These are phyloP conservation scores for Beauveria rudraprayagi DNA, from an alignment of 2,329 filamentous ascomycete genomes.

Conservation along the genomic window DNA sequence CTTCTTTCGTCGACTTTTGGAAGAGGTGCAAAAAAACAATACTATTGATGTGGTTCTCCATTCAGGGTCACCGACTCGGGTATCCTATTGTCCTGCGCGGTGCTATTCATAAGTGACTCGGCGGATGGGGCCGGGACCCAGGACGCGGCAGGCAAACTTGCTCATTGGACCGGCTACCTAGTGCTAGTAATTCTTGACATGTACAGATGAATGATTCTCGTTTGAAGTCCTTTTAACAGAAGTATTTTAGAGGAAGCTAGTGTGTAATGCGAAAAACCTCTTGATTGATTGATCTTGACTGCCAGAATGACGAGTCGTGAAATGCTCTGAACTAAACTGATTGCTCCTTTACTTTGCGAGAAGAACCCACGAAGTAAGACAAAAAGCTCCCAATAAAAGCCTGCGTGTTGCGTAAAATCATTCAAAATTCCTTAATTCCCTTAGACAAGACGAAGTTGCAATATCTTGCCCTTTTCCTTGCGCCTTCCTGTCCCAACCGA, in stretches of 20 bases:
- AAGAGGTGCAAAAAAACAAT: not conserved
- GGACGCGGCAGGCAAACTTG: not conserved
- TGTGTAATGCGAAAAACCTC: not conserved
- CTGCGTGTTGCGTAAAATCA: not conserved
- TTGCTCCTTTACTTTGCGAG: not conserved
- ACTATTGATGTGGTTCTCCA: not conserved
- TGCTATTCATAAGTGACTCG: slow-evolving; percentile 2
- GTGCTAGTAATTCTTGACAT: too few relatives aligned
- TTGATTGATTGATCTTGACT: not conserved
- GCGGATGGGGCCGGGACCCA: not conserved
- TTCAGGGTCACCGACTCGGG: not conserved
- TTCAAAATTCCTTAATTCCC: not conserved
- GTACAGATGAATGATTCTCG: too few relatives aligned
- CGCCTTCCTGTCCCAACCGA: not conserved
- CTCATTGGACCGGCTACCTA: not conserved
- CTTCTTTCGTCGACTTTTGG: not conserved
- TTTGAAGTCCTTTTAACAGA: too few relatives aligned
- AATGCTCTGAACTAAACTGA: not conserved
- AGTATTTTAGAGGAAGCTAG: too few relatives aligned
- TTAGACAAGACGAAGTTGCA: not conserved
- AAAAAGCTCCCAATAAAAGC: not conserved
- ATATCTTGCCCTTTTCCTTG: not conserved
- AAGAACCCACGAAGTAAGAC: not conserved
- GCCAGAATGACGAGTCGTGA: not conserved
- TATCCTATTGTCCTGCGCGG: slow-evolving; percentile 1